A percentile compares a stretch with the other conserved stretches of the same genome.
phyloP scores from a whole-genome alignment of 106 monocot genomes.

The Amphibolis antarctica region DNA sequence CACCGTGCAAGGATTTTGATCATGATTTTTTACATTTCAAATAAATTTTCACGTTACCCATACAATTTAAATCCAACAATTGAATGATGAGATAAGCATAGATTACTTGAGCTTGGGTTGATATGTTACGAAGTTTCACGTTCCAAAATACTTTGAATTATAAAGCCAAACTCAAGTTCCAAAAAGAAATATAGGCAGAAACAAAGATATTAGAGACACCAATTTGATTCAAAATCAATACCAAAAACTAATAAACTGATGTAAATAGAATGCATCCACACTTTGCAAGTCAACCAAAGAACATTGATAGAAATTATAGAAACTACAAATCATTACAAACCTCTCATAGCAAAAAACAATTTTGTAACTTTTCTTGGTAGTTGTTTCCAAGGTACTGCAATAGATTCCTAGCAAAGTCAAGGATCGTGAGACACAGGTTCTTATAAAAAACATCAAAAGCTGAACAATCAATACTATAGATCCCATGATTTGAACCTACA shows the following conservation, averaged over 20 bases:
- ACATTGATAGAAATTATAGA: not conserved
- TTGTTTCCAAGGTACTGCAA: constrained; percentile 7
- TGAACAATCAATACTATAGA: not conserved
- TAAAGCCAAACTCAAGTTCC: too few relatives aligned
- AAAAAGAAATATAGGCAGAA: too few relatives aligned
- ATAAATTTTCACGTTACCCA: too few relatives aligned
- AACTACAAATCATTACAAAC: constrained; percentile 5
- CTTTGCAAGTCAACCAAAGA: not conserved
- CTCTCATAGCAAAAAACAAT: constrained; percentile 10
- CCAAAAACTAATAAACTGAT: not conserved
- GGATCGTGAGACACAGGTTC: not conserved
- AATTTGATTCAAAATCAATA: too few relatives aligned
- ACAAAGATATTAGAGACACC: too few relatives aligned
- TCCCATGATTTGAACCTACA: not conserved
- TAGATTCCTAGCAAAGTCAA: constrained; percentile 2
- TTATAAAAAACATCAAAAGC: not conserved
- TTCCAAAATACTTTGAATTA: too few relatives aligned
- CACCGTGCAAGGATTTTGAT: too few relatives aligned
- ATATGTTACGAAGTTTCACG: too few relatives aligned
- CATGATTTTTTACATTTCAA: too few relatives aligned
- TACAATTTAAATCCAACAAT: too few relatives aligned
- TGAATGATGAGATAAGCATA: too few relatives aligned
- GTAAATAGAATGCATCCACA: not conserved
- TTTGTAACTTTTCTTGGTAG: constrained; percentile 10
- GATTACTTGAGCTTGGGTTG: too few relatives aligned